A percentile compares a stretch with the other conserved stretches of the same genome.
Evolutionary conservation across 805 yeast genomes (phyloP).

Genomic region (Candida anglica): DNA sequence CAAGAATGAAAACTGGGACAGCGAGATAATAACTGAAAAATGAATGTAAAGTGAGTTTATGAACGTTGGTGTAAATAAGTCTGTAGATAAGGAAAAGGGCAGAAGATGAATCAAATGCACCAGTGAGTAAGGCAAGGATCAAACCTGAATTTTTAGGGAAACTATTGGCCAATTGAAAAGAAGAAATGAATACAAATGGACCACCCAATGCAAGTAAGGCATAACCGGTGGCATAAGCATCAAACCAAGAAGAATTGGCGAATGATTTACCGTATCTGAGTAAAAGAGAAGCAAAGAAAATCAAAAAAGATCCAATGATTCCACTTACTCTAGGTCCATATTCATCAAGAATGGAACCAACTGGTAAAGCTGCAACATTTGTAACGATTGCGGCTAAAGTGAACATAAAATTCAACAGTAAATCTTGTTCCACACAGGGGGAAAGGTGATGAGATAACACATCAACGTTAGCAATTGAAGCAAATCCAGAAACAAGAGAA

Average conservation of each 20-base stretch:
- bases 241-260: conserved; percentile 29
- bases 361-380: conserved; percentile 76
- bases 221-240: conserved; percentile 74
- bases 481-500: background rate
- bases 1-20: conserved; percentile 74
- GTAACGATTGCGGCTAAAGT: conserved; percentile 85
- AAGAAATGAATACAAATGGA: conserved; percentile 87
- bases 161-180: conserved; percentile 82
- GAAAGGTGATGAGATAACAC: background rate
- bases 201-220: conserved; percentile 82
- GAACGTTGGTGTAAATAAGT: conserved; percentile 48
- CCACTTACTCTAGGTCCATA: conserved; percentile 83
- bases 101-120: conserved; percentile 93
- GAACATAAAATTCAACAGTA: conserved; percentile 77
- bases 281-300: conserved; percentile 52
- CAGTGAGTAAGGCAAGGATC: conserved; percentile 77
- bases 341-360: conserved; percentile 73
- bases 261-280: conserved; percentile 36
- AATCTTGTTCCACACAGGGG: conserved; percentile 73
- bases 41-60: conserved; percentile 39
- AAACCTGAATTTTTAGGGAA: conserved; percentile 82
- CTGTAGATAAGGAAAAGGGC: conserved; percentile 79
- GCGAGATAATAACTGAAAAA: conserved; percentile 67
- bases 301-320: conserved; percentile 60
- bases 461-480: conserved; percentile 2